These are phyloP conservation scores for Penicillium chermesinum DNA, from an alignment of 495 filamentous ascomycete species.

Conservation along the genomic window DNA sequence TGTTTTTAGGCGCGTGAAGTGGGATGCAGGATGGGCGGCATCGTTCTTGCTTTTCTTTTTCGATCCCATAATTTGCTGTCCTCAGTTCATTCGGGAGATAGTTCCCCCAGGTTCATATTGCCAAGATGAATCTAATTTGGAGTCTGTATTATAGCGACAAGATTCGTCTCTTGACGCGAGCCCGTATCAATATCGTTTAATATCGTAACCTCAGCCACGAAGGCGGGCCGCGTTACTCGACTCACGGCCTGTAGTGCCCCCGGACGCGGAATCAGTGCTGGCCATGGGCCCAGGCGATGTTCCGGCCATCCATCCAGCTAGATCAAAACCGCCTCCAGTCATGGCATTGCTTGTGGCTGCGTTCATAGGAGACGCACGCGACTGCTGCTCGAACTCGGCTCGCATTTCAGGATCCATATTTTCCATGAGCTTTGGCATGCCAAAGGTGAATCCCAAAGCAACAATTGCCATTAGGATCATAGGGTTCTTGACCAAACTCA, in stretches of 20 bases:
- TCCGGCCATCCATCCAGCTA: constrained; percentile 76
- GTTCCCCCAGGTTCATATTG: neutral
- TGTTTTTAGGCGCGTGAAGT: neutral
- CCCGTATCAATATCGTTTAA: neutral
- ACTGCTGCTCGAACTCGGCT: constrained; percentile 86
- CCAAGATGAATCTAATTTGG: neutral
- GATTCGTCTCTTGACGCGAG: neutral
- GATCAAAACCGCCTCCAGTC: constrained; percentile 60
- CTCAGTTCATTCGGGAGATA: neutral
- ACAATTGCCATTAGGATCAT: constrained; percentile 90
- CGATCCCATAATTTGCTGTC: neutral
- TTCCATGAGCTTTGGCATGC: constrained; percentile 90
- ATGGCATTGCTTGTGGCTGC: constrained; percentile 36
- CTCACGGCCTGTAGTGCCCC: constrained; percentile 34
- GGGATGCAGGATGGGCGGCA: neutral
- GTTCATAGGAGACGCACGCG: constrained; percentile 65
- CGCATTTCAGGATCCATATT: constrained; percentile 96
- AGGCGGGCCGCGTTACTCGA: constrained; percentile 28
- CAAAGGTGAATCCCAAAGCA: constrained; percentile 73
- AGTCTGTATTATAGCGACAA: neutral
- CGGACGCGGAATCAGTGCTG: constrained; percentile 21
- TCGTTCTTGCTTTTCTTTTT: neutral
- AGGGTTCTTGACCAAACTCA: constrained; percentile 80
- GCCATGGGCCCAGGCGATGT: constrained; percentile 25
- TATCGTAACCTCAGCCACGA: constrained; percentile 28